These are phyloP conservation scores for Datisca glomerata DNA, from an alignment of 306 rosid genomes.

Conservation along the genomic window DNA sequence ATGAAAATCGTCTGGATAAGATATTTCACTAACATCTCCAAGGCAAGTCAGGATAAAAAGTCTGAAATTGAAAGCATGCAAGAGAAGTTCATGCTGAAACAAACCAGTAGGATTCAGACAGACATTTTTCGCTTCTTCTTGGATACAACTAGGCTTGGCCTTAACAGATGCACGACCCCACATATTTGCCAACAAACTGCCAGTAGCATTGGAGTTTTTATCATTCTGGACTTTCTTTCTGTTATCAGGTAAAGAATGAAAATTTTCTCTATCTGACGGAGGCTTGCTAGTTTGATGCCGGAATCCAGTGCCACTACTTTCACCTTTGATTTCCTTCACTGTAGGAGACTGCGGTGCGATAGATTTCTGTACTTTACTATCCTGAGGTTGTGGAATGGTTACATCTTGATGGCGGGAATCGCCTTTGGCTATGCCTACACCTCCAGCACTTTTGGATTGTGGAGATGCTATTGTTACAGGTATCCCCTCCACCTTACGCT, in stretches of 20 bases:
- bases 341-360: conserved; percentile 30
- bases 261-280: conserved; percentile 33
- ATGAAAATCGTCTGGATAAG: no score
- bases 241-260: conserved; percentile 37
- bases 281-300: conserved; percentile 37
- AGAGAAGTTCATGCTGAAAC: conserved; percentile 20
- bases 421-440: conserved; percentile 26
- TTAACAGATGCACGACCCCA: conserved; percentile 78
- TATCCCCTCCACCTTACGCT: conserved; percentile 35
- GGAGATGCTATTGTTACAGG: conserved; percentile 25
- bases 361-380: conserved; percentile 22
- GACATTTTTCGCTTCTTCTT: conserved; percentile 24
- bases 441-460: conserved; percentile 24
- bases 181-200: conserved; percentile 63
- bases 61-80: background rate
- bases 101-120: conserved; percentile 42
- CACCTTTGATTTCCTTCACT: conserved; percentile 51
- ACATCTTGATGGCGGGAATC: conserved; percentile 11
- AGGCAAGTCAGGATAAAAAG: background rate
- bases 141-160: conserved; percentile 34
- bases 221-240: conserved; percentile 52
- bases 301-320: conserved; percentile 32
- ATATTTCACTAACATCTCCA: conserved; percentile 2
- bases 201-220: conserved; percentile 47
- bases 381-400: conserved; percentile 20